These are phyloP conservation scores for Calonectria henricotiae DNA, from an alignment of 2,329 filamentous ascomycete genomes.

Conservation along the genomic window DNA sequence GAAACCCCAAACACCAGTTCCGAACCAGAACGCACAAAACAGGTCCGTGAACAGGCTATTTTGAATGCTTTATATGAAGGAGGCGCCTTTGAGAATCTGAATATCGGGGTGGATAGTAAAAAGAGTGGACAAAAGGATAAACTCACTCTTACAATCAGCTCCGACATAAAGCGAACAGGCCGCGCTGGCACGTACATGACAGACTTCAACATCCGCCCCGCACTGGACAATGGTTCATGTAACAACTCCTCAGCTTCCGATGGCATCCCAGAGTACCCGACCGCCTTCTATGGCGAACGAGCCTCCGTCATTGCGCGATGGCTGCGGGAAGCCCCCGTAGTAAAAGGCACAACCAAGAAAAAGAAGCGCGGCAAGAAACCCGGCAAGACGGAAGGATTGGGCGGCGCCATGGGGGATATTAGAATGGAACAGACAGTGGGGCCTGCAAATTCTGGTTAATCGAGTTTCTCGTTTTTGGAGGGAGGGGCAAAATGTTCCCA, in stretches of 20 bases:
- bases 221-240: slow-evolving; percentile 2
- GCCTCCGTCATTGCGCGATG: slow-evolving; percentile 80
- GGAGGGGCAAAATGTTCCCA: slow-evolving; percentile 4
- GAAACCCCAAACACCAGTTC: slow-evolving; percentile 43
- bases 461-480: not conserved
- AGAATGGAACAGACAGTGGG: slow-evolving; percentile 31
- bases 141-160: slow-evolving; percentile 4
- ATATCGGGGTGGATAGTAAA: not conserved
- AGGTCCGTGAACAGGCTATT: slow-evolving; percentile 76
- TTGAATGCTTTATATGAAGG: slow-evolving; percentile 76
- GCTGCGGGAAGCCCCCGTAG: slow-evolving; percentile 74
- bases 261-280: slow-evolving; percentile 67
- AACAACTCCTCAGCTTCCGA: slow-evolving; percentile 56
- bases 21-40: slow-evolving; percentile 72
- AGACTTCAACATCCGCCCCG: too few relatives aligned
- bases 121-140: too few relatives aligned
- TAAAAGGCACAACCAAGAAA: slow-evolving; percentile 58
- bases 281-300: slow-evolving; percentile 75
- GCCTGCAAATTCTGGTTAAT: slow-evolving; percentile 23
- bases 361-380: slow-evolving; percentile 57
- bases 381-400: slow-evolving; percentile 33
- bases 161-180: not conserved
- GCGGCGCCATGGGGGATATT: slow-evolving; percentile 37
- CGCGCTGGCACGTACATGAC: not conserved
- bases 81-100: not conserved